phyloP scores from a whole-genome alignment of 306 rosid genomes.

The Biancaea sappan region DNA sequence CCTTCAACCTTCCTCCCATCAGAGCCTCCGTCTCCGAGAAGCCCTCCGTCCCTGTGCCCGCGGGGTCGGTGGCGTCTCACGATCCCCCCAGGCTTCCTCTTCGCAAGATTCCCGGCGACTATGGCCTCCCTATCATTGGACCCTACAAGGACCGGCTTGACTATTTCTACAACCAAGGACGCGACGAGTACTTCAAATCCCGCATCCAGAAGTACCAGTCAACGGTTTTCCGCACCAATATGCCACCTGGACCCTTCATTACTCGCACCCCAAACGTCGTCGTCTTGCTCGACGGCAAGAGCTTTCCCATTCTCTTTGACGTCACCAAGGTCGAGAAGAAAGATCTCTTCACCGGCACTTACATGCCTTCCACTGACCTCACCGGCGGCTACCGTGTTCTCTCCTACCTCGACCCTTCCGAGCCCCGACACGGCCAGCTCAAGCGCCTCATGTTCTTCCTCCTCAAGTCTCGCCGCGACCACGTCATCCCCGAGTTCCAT shows the following conservation, averaged over 20 bases:
- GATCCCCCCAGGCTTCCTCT: constrained; percentile 49
- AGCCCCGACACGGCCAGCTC: constrained; percentile 67
- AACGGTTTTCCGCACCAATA: constrained; percentile 78
- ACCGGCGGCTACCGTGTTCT: constrained; percentile 88
- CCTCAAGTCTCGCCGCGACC: constrained; percentile 57
- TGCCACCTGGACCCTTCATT: constrained; percentile 89
- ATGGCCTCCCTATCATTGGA: constrained; percentile 72
- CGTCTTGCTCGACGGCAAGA: constrained; percentile 77
- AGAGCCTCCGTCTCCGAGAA: constrained; percentile 47
- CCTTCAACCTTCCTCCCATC: constrained; percentile 24
- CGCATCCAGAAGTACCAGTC: constrained; percentile 63
- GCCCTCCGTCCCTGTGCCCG: constrained; percentile 24
- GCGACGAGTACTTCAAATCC: constrained; percentile 62
- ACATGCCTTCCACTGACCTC: constrained; percentile 75
- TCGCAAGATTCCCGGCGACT: constrained; percentile 71
- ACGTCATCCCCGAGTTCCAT: constrained; percentile 70
- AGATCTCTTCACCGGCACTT: constrained; percentile 84
- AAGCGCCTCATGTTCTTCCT: constrained; percentile 68
- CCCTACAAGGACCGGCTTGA: constrained; percentile 70
- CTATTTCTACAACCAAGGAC: constrained; percentile 81
- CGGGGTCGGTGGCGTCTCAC: not conserved
- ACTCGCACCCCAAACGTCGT: constrained; percentile 61
- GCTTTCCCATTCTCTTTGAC: constrained; percentile 84
- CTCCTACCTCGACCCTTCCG: constrained; percentile 93
- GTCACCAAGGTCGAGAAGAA: constrained; percentile 69